Evolutionary conservation across 768 basidiomycete species (phyloP), one percentile per base, ranked within the genome.

Genomic region (Saitozyma podzolica): DNA sequence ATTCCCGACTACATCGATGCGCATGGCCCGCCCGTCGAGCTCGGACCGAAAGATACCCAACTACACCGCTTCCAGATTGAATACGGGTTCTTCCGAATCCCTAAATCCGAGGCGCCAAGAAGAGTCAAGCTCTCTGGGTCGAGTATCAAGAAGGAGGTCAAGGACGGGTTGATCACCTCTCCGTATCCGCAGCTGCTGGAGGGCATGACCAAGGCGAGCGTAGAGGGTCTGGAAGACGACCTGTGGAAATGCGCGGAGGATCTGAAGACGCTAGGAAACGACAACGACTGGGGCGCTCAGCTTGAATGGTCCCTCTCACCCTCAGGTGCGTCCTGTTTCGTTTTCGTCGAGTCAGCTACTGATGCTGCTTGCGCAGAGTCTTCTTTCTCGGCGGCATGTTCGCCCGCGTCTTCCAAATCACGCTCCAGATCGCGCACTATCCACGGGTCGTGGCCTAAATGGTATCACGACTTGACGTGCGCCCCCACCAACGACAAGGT

Each of bases 401-500:
- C 29, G 29, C 29, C 29, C 29, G 2, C 29, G 5, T 29, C 29
- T 2, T 29, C 29, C 29, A 29, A 5, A 29, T 29, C 29, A 29
- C 29, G 29, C 29, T 29, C 29, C 29, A 29, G 29, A 29, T 29
- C 29, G 29, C 29, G 29, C 29, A 29, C 29, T 10, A 19, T 9
- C 7, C 45, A 63, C 49, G 69, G 64, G 37, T 72, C 72, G n/a
- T 97, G 94, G 92, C 95, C 94, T 0, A 90, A 91, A 76, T 98
- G 96, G 96, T 99, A 91, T 74, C 92, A 89, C 90, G 93, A 97
- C 29, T 85, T 91, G 3, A 70, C 76, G 8, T 62, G 61, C 16
- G 61, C 72, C 5, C 40, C 64, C 7, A 64, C 67, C 8, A 61
- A 47, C 41, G 40, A 56, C 17, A 66, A 68, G 8, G 53, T 75